These are phyloP conservation scores for Fusarium multiceps DNA, from an alignment of 2,329 filamentous ascomycete species.

Conservation along the genomic window DNA sequence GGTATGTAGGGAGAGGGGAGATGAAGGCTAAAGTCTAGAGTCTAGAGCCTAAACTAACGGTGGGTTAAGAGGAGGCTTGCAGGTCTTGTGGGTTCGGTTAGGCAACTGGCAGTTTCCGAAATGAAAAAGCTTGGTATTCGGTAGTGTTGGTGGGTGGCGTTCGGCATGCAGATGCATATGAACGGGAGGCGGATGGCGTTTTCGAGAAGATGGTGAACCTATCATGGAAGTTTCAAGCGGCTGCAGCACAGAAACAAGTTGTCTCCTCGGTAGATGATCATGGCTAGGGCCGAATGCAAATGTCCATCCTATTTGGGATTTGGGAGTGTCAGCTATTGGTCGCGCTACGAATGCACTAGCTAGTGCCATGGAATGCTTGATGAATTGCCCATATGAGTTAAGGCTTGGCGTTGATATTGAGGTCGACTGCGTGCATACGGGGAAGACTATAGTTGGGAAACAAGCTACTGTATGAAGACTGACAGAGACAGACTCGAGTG, in stretches of 20 bases:
- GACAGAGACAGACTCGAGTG: not conserved
- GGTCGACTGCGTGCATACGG: not conserved
- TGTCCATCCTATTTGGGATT: slow-evolving; percentile 13
- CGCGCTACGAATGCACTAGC: slow-evolving; percentile 14
- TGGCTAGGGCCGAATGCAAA: not conserved
- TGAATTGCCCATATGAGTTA: slow-evolving; percentile 32
- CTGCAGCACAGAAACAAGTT: slow-evolving; percentile 4
- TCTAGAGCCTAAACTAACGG: not conserved
- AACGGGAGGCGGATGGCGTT: slow-evolving; percentile 8
- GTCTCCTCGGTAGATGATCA: slow-evolving; percentile 9
- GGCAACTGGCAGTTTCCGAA: slow-evolving; percentile 28
- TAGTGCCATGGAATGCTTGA: slow-evolving; percentile 2
- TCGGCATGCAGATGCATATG: slow-evolving; percentile 11
- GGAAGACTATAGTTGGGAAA: not conserved
- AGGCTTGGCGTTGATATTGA: not conserved
- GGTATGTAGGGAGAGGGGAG: not conserved
- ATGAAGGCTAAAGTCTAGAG: not conserved
- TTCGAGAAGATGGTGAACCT: slow-evolving; percentile 20
- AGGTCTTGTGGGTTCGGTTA: not conserved
- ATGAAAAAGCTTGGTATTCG: slow-evolving; percentile 31
- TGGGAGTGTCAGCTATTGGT: slow-evolving; percentile 2
- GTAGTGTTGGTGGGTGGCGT: slow-evolving; percentile 29
- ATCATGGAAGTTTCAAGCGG: slow-evolving; percentile 25
- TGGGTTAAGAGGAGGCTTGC: not conserved
- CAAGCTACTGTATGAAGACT: not conserved